Conservation (phyloP, 225 moss, liverwort and hornwort species). For the Straminergon stramineum region DNA sequence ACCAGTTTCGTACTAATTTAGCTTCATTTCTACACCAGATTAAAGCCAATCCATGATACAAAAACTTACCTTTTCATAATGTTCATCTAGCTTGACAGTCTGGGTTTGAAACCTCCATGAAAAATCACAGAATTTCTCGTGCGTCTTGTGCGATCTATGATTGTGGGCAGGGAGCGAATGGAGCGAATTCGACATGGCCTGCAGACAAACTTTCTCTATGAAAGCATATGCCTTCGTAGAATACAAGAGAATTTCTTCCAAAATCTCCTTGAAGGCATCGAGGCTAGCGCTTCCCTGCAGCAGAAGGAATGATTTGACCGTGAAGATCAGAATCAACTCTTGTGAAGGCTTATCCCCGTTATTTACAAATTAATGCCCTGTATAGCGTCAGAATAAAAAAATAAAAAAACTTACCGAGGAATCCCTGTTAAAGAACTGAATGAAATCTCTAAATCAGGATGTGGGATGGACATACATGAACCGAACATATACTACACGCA, state of each 20-base stretch:
- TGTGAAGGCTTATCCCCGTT: not conserved
- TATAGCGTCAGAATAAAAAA: not conserved
- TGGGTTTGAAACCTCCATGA: conserved; percentile 2
- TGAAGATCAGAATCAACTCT: not conserved
- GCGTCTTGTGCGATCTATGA: conserved; percentile 2
- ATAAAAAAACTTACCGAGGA: not conserved
- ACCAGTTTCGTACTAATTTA: not conserved
- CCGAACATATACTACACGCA: not conserved
- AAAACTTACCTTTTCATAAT: not conserved
- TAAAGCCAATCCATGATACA: not conserved
- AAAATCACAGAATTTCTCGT: conserved; percentile 4
- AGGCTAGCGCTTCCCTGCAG: not conserved
- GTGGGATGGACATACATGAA: not conserved
- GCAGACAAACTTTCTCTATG: not conserved
- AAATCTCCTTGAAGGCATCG: not conserved
- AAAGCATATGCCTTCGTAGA: conserved; percentile 12
- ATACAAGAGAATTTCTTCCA: not conserved
- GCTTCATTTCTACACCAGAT: not conserved
- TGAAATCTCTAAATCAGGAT: not conserved
- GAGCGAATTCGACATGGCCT: not conserved
- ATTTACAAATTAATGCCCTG: not conserved
- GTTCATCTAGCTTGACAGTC: not conserved
- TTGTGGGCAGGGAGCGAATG: not conserved
- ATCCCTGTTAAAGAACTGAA: not conserved
- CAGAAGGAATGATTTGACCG: not conserved